Conservation (phyloP, 306 rosid genomes). For the Purshia tridentata region DNA sequence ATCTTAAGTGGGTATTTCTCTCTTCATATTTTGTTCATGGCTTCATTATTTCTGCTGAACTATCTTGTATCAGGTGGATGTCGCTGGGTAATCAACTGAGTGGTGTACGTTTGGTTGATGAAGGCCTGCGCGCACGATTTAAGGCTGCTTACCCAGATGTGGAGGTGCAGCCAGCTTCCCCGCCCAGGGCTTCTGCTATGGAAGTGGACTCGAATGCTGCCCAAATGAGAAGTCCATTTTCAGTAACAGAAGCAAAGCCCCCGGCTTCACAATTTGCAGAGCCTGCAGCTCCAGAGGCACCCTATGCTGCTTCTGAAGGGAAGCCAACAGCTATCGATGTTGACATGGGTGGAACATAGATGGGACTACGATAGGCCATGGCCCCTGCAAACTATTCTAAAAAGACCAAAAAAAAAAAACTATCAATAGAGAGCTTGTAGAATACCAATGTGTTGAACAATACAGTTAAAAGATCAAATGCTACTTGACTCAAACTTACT, state of each 20-base stretch:
- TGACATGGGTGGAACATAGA: conserved; percentile 28
- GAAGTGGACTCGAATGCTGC: conserved; percentile 60
- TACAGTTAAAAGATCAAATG: too few species aligned
- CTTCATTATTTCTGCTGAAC: neutral
- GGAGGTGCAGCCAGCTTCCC: conserved; percentile 91
- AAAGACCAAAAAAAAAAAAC: too few species aligned
- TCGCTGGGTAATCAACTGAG: conserved; percentile 91
- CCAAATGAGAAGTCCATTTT: conserved; percentile 59
- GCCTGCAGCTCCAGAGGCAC: conserved; percentile 44
- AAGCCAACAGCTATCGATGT: conserved; percentile 53
- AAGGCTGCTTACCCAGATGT: conserved; percentile 98
- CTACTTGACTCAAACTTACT: too few species aligned
- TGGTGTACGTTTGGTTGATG: conserved; percentile 90
- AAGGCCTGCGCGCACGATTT: conserved; percentile 91
- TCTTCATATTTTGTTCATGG: neutral
- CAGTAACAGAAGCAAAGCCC: conserved; percentile 47
- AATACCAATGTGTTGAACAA: too few species aligned
- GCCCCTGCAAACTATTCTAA: too few species aligned
- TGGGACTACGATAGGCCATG: too few species aligned
- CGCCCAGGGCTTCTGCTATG: conserved; percentile 81
- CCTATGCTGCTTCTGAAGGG: conserved; percentile 50
- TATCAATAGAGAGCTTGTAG: too few species aligned
- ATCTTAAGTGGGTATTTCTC: neutral
- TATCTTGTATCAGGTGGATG: conserved; percentile 76
- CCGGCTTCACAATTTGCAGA: conserved; percentile 40